Percentiles rank a stretch among this genome's conserved stretches.
Conservation (phyloP, 257 asterid genomes). For the Thymus quinquecostatus region DNA sequence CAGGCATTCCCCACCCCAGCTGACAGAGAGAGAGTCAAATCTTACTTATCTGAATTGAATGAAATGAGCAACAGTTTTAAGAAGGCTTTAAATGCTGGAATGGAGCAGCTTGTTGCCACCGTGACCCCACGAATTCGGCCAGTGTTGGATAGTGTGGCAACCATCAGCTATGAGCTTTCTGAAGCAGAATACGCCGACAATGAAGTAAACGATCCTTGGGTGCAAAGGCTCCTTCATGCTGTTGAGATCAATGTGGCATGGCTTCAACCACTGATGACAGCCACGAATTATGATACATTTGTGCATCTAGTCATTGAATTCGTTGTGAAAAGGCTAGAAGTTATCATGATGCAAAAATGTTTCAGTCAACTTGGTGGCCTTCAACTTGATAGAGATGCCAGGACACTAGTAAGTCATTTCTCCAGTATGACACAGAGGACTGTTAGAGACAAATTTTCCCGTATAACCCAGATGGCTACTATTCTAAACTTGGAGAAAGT, state of each 20-base stretch:
- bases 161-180: constrained; percentile 85
- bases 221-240: constrained; percentile 91
- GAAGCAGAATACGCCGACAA: constrained; percentile 96
- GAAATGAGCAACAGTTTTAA: constrained; percentile 84
- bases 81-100: constrained; percentile 66
- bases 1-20: constrained; percentile 84
- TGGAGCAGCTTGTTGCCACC: constrained; percentile 83
- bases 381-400: constrained; percentile 90
- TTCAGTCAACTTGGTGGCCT: constrained; percentile 99
- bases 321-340: constrained; percentile 90
- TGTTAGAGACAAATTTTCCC: constrained; percentile 88
- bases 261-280: constrained; percentile 88
- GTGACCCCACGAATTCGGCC: constrained; percentile 88
- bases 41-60: constrained; percentile 84
- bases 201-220: constrained; percentile 98
- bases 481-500: constrained; percentile 91
- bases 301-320: constrained; percentile 81
- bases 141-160: constrained; percentile 78
- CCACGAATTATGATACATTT: constrained; percentile 72
- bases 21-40: constrained; percentile 81
- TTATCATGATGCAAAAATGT: constrained; percentile 92
- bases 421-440: constrained; percentile 95
- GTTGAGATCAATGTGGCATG: constrained; percentile 85
- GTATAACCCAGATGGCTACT: constrained; percentile 97
- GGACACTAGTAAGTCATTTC: constrained; percentile 91